Evolutionary conservation across 371 early-diverging fungal species (phyloP).

Genomic region (Actinomortierella wolfii): DNA sequence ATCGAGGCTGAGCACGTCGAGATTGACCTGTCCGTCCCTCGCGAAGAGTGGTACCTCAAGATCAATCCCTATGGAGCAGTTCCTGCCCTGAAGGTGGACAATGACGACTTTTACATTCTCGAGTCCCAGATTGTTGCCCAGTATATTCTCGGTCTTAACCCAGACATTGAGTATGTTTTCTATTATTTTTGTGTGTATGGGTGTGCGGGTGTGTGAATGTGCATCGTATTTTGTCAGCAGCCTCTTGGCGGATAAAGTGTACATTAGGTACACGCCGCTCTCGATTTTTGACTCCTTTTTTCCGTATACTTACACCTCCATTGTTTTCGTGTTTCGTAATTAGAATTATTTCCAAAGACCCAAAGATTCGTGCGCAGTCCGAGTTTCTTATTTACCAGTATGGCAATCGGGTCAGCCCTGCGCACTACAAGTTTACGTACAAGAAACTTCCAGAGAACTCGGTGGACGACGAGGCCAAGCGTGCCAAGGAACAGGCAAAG

Average conservation of each 20-base stretch:
- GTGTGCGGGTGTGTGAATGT: too few relatives aligned
- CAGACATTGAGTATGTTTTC: slow-evolving; percentile 51
- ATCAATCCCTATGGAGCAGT: slow-evolving; percentile 60
- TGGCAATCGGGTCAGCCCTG: slow-evolving; percentile 5
- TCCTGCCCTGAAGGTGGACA: slow-evolving; percentile 51
- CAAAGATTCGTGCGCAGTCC: slow-evolving; percentile 51
- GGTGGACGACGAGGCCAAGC: slow-evolving; percentile 43
- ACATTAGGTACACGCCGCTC: too few relatives aligned
- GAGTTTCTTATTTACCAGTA: slow-evolving; percentile 64
- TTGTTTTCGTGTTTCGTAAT: not conserved
- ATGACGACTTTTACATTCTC: slow-evolving; percentile 42
- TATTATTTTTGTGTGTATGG: too few relatives aligned
- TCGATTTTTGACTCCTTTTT: too few relatives aligned
- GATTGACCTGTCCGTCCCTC: slow-evolving; percentile 53
- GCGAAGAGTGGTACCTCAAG: slow-evolving; percentile 44
- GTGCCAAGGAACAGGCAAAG: slow-evolving; percentile 12
- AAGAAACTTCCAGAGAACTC: too few relatives aligned
- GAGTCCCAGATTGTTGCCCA: slow-evolving; percentile 60
- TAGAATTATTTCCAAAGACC: slow-evolving; percentile 51
- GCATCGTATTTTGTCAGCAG: too few relatives aligned
- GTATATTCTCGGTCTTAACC: slow-evolving; percentile 53
- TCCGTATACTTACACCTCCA: too few relatives aligned
- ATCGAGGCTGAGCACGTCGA: slow-evolving; percentile 53
- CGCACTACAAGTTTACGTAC: slow-evolving; percentile 38
- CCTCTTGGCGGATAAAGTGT: too few relatives aligned